Percentiles rank a stretch among this genome's conserved stretches.
Evolutionary conservation across 805 yeast species (phyloP).

Genomic region (Wickerhamomyces tratensis): DNA sequence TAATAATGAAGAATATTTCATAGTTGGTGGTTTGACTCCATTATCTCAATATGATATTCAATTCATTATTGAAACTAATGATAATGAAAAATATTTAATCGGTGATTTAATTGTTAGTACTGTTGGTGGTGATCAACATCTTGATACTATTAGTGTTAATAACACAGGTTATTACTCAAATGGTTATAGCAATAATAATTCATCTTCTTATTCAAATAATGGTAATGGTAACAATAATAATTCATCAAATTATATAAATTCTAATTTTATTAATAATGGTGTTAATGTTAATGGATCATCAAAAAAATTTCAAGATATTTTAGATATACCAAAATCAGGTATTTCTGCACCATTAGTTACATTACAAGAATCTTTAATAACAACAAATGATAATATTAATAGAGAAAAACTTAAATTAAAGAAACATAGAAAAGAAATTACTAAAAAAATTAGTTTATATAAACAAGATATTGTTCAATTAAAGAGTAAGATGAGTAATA

Average conservation of each 20-base stretch:
- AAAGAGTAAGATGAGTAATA: conserved; percentile 34
- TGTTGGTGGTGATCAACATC: conserved; percentile 13
- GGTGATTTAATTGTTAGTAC: conserved; percentile 31
- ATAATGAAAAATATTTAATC: conserved; percentile 24
- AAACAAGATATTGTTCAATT: conserved; percentile 48
- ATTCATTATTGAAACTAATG: conserved; percentile 25
- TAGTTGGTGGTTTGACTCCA: conserved; percentile 58
- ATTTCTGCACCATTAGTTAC: conserved; percentile 53
- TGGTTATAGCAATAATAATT: conserved; percentile 20
- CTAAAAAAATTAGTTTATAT: conserved; percentile 39
- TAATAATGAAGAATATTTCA: conserved; percentile 38
- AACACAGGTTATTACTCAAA: no score
- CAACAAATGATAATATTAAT: conserved; percentile 49
- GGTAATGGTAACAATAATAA: conserved; percentile 9
- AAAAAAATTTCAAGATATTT: no score
- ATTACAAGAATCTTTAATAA: conserved; percentile 52
- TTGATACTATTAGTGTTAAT: conserved; percentile 13
- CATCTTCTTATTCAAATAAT: no score
- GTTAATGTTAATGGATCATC: no score
- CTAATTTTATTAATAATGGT: no score
- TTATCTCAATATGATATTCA: conserved; percentile 52
- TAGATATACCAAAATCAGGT: conserved; percentile 4
- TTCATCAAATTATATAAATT: conserved; percentile 6
- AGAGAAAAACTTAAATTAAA: conserved; percentile 50
- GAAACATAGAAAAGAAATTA: conserved; percentile 46